These are phyloP conservation scores for Cynara cardunculus DNA, from an alignment of 129 eudicot species.

Conservation along the genomic window DNA sequence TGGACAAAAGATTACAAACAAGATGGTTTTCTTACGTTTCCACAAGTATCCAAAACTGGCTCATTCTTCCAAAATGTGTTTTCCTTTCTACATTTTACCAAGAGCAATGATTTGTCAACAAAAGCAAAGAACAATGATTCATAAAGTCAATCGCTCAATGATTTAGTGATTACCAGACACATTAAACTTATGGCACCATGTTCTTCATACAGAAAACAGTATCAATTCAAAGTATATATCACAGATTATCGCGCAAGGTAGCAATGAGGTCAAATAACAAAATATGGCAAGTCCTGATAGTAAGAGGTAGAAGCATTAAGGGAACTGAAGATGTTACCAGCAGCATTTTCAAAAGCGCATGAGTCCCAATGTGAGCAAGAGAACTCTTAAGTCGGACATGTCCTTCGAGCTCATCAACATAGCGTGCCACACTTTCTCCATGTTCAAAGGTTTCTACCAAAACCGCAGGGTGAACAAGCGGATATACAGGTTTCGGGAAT, in stretches of 20 bases:
- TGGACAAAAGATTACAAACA: neutral
- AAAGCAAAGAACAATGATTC: neutral
- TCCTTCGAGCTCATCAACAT: constrained; percentile 82
- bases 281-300: neutral
- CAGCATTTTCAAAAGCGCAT: constrained; percentile 88
- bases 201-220: neutral
- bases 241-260: neutral
- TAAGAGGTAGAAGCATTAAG: neutral
- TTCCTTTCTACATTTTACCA: neutral
- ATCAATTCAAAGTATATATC: neutral
- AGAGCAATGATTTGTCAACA: neutral
- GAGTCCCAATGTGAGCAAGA: constrained; percentile 89
- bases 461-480: constrained; percentile 90
- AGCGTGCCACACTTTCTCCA: constrained; percentile 81
- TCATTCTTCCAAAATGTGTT: neutral
- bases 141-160: neutral
- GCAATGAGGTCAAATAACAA: neutral
- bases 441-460: constrained; percentile 90
- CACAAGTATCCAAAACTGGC: neutral
- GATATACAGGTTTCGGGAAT: constrained; percentile 90
- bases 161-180: neutral
- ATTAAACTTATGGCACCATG: neutral
- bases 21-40: neutral
- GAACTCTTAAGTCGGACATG: constrained; percentile 69
- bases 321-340: constrained; percentile 43